phyloP scores from a whole-genome alignment of 495 filamentous ascomycete species.

The Penicillium nucicola region DNA sequence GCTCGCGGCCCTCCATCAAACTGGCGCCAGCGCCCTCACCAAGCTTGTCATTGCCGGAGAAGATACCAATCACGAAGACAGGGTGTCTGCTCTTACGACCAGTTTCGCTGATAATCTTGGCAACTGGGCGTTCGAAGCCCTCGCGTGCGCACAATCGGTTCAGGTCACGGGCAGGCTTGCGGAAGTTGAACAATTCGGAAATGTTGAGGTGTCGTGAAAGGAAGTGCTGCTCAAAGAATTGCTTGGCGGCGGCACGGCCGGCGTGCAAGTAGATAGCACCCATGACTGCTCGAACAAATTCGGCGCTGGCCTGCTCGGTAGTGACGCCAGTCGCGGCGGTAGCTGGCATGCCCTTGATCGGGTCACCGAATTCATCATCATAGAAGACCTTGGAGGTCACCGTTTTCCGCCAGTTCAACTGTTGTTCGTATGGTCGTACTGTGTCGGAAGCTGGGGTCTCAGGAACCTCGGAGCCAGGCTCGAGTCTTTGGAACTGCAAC shows the following conservation, averaged over 20 bases:
- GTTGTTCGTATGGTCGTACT: constrained; percentile 39
- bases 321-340: constrained; percentile 32
- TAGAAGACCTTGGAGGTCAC: constrained; percentile 69
- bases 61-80: constrained; percentile 94
- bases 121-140: constrained; percentile 83
- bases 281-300: constrained; percentile 75
- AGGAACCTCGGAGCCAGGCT: constrained; percentile 52
- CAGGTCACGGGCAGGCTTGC: constrained; percentile 76
- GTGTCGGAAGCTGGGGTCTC: constrained; percentile 15
- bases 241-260: constrained; percentile 64
- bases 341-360: constrained; percentile 25
- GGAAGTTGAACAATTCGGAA: constrained; percentile 74
- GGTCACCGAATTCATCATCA: constrained; percentile 77
- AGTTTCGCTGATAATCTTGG: constrained; percentile 82
- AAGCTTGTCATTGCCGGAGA: constrained; percentile 79
- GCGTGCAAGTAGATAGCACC: constrained; percentile 82
- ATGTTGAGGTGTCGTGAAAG: constrained; percentile 77
- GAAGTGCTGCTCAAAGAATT: constrained; percentile 79
- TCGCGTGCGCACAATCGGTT: constrained; percentile 77
- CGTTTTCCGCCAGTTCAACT: constrained; percentile 64
- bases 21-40: constrained; percentile 78
- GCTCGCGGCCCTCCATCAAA: constrained; percentile 69
- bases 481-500: constrained; percentile 71
- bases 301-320: constrained; percentile 50
- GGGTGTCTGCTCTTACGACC: constrained; percentile 77